Evolutionary conservation across 1,284 basidiomycete species (phyloP).

Genomic region (Ceratobasidium sp.): DNA sequence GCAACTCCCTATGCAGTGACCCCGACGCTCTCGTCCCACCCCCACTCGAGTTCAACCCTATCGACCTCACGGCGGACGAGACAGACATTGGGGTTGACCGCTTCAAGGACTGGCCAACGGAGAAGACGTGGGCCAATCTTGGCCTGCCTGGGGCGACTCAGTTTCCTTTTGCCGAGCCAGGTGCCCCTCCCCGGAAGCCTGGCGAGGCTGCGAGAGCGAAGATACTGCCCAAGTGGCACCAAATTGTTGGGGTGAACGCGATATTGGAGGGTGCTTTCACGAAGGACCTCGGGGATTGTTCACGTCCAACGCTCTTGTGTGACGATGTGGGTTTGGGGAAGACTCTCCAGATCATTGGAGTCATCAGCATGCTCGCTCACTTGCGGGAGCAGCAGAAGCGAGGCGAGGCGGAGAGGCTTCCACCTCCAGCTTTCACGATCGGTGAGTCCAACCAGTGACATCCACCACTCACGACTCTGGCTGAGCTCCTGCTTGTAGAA

Average conservation of each 20-base stretch:
- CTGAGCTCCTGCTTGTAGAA: neutral
- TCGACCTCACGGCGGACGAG: neutral
- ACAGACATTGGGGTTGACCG: conserved; percentile 11
- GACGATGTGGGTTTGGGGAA: conserved; percentile 38
- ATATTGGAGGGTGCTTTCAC: conserved; percentile 17
- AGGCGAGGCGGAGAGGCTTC: neutral
- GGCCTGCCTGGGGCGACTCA: neutral
- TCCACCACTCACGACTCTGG: too few species aligned
- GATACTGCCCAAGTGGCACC: neutral
- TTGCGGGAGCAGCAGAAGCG: conserved; percentile 11
- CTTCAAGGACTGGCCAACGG: neutral
- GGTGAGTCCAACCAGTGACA: neutral
- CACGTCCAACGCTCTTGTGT: conserved; percentile 23
- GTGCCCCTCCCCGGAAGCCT: neutral
- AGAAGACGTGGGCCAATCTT: neutral
- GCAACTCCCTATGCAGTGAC: neutral
- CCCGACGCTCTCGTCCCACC: neutral
- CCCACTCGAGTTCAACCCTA: neutral
- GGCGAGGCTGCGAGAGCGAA: neutral
- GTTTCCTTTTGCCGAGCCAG: conserved; percentile 24
- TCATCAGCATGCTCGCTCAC: conserved; percentile 13
- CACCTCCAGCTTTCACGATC: neutral
- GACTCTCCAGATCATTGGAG: conserved; percentile 12
- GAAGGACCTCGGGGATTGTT: neutral
- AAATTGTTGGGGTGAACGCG: neutral